Conservation (phyloP, 75 land plant genomes). For the Pinus albicaulis region DNA sequence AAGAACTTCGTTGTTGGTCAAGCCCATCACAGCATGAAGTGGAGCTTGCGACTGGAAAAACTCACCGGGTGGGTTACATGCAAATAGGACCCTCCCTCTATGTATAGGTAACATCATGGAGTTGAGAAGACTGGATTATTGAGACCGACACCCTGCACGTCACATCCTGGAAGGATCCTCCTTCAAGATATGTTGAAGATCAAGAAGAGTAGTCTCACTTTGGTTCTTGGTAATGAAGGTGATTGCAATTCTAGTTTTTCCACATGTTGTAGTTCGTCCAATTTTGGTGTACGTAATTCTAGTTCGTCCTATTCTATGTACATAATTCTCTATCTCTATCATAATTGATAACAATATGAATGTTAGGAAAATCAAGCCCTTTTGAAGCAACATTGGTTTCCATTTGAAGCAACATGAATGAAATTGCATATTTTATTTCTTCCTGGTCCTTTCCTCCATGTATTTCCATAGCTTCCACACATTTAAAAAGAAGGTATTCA, state of each 20-base stretch:
- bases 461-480: slow-evolving; percentile 86
- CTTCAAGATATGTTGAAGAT: slow-evolving; percentile 79
- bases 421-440: slow-evolving; percentile 84
- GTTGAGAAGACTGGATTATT: no score
- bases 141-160: no score
- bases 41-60: no score
- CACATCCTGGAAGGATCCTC: slow-evolving; percentile 30
- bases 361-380: slow-evolving; percentile 90
- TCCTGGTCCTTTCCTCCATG: slow-evolving; percentile 96
- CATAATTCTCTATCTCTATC: slow-evolving; percentile 95
- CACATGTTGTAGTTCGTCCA: slow-evolving; percentile 88
- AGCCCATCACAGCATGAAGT: no score
- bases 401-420: slow-evolving; percentile 82
- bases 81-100: no score
- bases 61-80: no score
- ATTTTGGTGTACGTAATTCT: slow-evolving; percentile 91
- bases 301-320: slow-evolving; percentile 87
- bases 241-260: slow-evolving; percentile 89
- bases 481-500: slow-evolving; percentile 82
- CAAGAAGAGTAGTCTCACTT: slow-evolving; percentile 82
- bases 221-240: slow-evolving; percentile 91
- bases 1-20: no score
- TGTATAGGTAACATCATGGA: no score
- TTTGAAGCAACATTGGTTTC: slow-evolving; percentile 98
- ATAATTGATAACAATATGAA: slow-evolving; percentile 90